Base-by-base conservation (phyloP, 2,329 filamentous ascomycete genomes). In the Zymoseptoria ardabiliae region DNA sequence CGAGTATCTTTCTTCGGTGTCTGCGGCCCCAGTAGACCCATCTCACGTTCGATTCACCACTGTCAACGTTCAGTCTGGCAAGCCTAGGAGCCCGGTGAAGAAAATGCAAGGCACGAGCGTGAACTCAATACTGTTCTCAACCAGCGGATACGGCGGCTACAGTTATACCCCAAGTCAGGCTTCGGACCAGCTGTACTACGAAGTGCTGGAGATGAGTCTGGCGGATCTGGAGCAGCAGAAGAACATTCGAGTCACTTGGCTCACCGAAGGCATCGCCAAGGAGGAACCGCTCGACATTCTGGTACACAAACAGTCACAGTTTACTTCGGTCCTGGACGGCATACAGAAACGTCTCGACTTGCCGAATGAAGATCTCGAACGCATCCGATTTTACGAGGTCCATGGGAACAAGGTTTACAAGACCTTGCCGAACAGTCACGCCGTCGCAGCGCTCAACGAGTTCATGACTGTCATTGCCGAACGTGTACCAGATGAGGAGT, bases 171-270 rank as follows among this genome's bases (percentile, higher is more conserved):
- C 78, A 58, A 85, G 82, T 30, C 77, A 82, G 20, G 65, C 69
- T 21, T 63, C 68, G 13, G 93, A 97, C 74, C 85, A 88, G 0
- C 79, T 99, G 56, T 97, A 87, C 73, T 99, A 92, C 71, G 94
- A 99, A 73, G 85, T 97, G 25, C 78, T 99, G 49, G 94, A 99
- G 63, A 96, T 97, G 79, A 96, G 91, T 69, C 77, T 99, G 53
- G 89, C 90, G 22, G 95, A 99, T 74, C 81, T 96, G 50, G 94
- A 99, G 71, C 94, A 90, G 58, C 94, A 96, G 79, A 97, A 95
- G 78, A 85, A 79, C 59, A 78, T 97, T 63, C 93, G 90, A 73
- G 77, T 99, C 53, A 89, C 81, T 1, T 93, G 89, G 85, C 79
- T 99, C 52, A 89, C 87, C 49, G 94, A 99, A 63, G 94, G 94